A percentile compares a stretch with the other conserved stretches of the same genome.
Evolutionary conservation across 2,329 filamentous ascomycete species (phyloP).

Genomic region (Fusarium drepaniforme): DNA sequence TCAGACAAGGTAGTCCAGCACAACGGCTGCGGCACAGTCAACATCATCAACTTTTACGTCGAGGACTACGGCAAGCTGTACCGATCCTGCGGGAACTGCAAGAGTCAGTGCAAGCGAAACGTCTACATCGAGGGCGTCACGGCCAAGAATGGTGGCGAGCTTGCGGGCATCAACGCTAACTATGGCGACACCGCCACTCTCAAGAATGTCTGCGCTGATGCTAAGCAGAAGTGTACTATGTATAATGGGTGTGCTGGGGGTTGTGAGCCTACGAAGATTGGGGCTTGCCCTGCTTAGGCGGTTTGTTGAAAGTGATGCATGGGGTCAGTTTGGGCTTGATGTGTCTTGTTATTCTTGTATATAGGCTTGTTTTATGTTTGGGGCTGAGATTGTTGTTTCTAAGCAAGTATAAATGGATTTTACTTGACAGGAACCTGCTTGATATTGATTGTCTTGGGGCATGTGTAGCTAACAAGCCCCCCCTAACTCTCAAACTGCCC

Average conservation of each 20-base stretch:
- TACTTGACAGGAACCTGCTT: neutral
- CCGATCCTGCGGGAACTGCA: conserved; percentile 57
- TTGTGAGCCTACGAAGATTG: conserved; percentile 45
- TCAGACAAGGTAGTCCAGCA: conserved; percentile 56
- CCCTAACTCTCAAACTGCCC: neutral
- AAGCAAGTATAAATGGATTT: neutral
- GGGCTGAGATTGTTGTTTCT: neutral
- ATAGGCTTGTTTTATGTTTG: neutral
- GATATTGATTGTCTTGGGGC: neutral
- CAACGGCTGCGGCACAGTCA: conserved; percentile 55
- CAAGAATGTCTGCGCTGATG: conserved; percentile 40
- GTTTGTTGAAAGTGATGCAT: neutral
- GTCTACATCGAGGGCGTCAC: conserved; percentile 26
- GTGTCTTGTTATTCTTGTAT: conserved; percentile 5
- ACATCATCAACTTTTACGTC: conserved; percentile 42
- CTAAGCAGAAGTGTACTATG: conserved; percentile 38
- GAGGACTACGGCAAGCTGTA: conserved; percentile 61
- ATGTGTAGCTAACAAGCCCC: neutral
- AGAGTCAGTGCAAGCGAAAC: conserved; percentile 27
- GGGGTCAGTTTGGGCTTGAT: neutral
- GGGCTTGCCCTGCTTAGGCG: conserved; percentile 40
- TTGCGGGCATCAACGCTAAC: conserved; percentile 36
- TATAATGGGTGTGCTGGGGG: conserved; percentile 44
- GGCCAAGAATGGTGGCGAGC: conserved; percentile 32
- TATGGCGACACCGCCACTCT: conserved; percentile 34